Evolutionary conservation across 768 basidiomycete species (phyloP).

Genomic region (Leucosporidium creatinivorum): DNA sequence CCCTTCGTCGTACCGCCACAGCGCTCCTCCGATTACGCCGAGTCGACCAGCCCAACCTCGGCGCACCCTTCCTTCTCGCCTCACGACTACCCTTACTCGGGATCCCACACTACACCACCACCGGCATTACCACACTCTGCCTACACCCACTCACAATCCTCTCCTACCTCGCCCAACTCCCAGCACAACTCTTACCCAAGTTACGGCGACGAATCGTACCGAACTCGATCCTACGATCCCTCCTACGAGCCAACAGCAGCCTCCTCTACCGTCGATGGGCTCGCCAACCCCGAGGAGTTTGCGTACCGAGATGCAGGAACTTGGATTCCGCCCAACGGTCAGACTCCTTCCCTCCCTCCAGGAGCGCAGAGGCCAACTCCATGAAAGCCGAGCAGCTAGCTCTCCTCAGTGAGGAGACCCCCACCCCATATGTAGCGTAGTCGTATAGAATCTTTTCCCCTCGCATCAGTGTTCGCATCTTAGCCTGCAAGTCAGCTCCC

Average conservation of each 20-base stretch:
- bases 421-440: too few relatives aligned
- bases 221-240: not conserved
- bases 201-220: not conserved
- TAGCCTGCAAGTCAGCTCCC: too few relatives aligned
- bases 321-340: too few relatives aligned
- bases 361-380: too few relatives aligned
- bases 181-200: not conserved
- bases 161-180: not conserved
- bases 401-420: too few relatives aligned
- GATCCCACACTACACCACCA: too few relatives aligned
- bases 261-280: slow-evolving; percentile 6
- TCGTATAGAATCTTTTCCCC: too few relatives aligned
- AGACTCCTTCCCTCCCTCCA: too few relatives aligned
- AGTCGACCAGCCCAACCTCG: slow-evolving; percentile 4
- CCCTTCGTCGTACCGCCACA: slow-evolving; percentile 18
- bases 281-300: slow-evolving; percentile 29
- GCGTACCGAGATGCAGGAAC: slow-evolving; percentile 5
- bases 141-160: not conserved
- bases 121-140: not conserved
- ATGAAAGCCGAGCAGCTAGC: too few relatives aligned
- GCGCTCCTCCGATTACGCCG: not conserved
- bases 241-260: slow-evolving; percentile 1
- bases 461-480: too few relatives aligned
- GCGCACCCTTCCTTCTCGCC: not conserved
- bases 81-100: not conserved